Evolutionary conservation across 2,329 filamentous ascomycete genomes (phyloP), one percentile per base, ranked within the genome.

Genomic region (Dactylellina haptotyla): DNA sequence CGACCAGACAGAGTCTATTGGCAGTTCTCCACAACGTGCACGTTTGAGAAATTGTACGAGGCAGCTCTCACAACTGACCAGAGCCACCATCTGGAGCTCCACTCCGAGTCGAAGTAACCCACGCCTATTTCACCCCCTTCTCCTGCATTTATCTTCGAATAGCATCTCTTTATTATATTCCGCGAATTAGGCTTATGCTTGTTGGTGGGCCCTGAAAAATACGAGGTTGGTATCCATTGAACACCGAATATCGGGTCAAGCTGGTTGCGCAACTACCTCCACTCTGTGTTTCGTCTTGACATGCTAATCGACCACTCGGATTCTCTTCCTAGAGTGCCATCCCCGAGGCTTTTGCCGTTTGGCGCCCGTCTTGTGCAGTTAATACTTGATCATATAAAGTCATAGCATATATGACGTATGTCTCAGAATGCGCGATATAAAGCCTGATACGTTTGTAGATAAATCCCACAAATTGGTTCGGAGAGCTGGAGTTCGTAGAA

Each of bases 371-470:
- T 51, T 34, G 45, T 53, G 54, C 58, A 14, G 37, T 57, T 56
- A 26, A 59, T 51, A 37, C 12, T 23, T 20, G 41, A 50, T 37
- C 30, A 20, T 39, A 62, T 61, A 61, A 61, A 25, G 16, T 37
- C 5, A 48, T 61, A 25, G 23, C 34, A 56, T 59, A 71, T 65
- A 73, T 73, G 69, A 73, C 69, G 61, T 73, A 43, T 73, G 69
- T 73, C 56, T 73, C 69, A 73, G 53, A 73, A 73, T 73, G 69
- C 61, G 69, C 61, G 69, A 73, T 73, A 73, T 73, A 73, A n/a
- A 61, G 34, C 43, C 30, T 50, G 61, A 73, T 56, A 65, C 9
- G 10, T 46, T 56, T 53, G 20, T 14, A 50, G 37, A 8, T 20
- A 34, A n/a, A 10, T 18, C 58, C 30, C 32, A 30, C 37, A 50